Evolutionary conservation across 2,329 filamentous ascomycete species (phyloP).

Genomic region (Venturia pyrina): DNA sequence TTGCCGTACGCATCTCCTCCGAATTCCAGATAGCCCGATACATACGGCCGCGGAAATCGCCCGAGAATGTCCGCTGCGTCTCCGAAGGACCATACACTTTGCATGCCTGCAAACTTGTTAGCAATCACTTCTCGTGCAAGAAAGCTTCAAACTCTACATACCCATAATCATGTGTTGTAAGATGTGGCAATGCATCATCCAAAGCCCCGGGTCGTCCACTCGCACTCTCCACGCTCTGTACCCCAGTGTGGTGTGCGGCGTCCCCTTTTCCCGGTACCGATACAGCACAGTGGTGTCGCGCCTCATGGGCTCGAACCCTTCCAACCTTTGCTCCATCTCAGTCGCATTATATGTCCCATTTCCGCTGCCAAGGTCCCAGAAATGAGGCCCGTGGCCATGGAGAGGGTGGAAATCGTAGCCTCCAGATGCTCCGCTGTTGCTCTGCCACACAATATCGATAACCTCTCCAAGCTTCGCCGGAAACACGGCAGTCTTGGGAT

Average conservation of each 20-base stretch:
- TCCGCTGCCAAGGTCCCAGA: constrained; percentile 44
- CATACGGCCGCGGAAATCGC: constrained; percentile 23
- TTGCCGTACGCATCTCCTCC: constrained; percentile 35
- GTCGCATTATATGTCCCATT: constrained; percentile 43
- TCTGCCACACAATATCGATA: constrained; percentile 42
- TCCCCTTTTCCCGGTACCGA: constrained; percentile 37
- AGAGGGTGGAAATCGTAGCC: constrained; percentile 41
- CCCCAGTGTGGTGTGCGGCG: constrained; percentile 34
- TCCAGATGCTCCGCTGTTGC: constrained; percentile 28
- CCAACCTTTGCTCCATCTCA: constrained; percentile 37
- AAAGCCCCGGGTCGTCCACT: constrained; percentile 43
- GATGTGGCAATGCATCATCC: constrained; percentile 54
- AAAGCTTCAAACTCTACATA: neutral
- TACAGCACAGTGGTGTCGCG: constrained; percentile 47
- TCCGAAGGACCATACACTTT: constrained; percentile 38
- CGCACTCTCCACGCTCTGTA: constrained; percentile 54
- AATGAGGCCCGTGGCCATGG: constrained; percentile 46
- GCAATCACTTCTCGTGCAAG: neutral
- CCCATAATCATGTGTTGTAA: constrained; percentile 50
- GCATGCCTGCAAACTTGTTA: constrained; percentile 25
- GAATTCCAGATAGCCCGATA: constrained; percentile 34
- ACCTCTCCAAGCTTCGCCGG: constrained; percentile 48
- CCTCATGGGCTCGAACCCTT: constrained; percentile 28
- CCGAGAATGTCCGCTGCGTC: constrained; percentile 29
- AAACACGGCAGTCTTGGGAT: constrained; percentile 40